Percentiles rank a stretch among this genome's conserved stretches.
phyloP scores from a whole-genome alignment of 345 rosid genomes.

The Cardamine chenopodiifolia region DNA sequence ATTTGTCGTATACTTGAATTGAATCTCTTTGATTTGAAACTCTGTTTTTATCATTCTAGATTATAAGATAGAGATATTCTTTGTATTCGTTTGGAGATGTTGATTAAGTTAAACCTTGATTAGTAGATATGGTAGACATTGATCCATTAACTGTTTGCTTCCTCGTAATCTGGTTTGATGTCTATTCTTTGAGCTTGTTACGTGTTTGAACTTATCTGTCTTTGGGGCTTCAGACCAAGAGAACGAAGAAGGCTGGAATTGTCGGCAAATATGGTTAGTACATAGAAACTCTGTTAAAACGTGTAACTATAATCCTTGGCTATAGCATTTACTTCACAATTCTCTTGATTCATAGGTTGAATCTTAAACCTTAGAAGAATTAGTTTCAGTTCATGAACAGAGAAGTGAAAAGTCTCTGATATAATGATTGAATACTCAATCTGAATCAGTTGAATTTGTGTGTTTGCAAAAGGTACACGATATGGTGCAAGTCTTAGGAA shows the following conservation, averaged over 20 bases:
- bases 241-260: slow-evolving; percentile 72
- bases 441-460: background rate
- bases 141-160: background rate
- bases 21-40: background rate
- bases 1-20: background rate
- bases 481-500: slow-evolving; percentile 90
- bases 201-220: background rate
- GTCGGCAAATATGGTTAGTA: slow-evolving; percentile 59
- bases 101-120: background rate
- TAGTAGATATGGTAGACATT: background rate
- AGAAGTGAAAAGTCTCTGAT: background rate
- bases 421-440: background rate
- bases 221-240: slow-evolving; percentile 52
- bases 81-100: background rate
- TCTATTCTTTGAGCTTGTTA: background rate
- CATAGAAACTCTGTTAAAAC: background rate
- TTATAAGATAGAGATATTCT: background rate
- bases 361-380: background rate
- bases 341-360: background rate
- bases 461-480: slow-evolving; percentile 58
- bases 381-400: background rate
- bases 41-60: background rate
- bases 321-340: background rate
- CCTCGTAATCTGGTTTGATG: background rate
- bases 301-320: background rate